Base-by-base conservation (phyloP, 108 stramenopile species). In the Fistulifera pelliculosa region DNA sequence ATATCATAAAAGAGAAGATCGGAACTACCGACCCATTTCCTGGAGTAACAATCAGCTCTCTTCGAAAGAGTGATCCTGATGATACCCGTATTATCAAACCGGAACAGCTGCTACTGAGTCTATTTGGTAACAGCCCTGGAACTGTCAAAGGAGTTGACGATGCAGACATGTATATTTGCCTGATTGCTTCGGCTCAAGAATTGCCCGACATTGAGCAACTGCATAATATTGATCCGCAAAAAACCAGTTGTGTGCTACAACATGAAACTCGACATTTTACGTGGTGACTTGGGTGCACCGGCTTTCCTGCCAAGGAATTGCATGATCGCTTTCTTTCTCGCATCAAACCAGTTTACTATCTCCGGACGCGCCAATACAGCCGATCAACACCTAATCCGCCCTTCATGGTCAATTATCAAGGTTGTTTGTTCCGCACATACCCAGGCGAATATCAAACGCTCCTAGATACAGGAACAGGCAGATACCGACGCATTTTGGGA, bases 341-440 rank as follows among this genome's bases (percentile, higher is more conserved):
- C 17, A 80, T 93, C 58, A 90, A 93, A 56, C 94, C 95, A 0
- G 80, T 83, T 19, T 96, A 96, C 65, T 89, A 87, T 55, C 64
- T 96, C 41, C 86, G 94, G 17, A 93, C 95, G n/a, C 74, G 94
- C 19, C 87, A 91, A 54, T 96, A 95, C 73, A 79, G 84, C 27
- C 75, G 90, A 51, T 76, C 74, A 16, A 80, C 79, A 2, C 61
- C 76, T 22, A 74, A 72, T 39, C 94, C 94, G 27, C 95, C 95
- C 7, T 96, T 93, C 68, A 71, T 96, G 26, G 61, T 96, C 38
- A 96, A 94, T 56, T 96, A 85, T 70, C 94, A 94, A 56, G 95
- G 95, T 41, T 90, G 90, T 39, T 57, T 94, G 42, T 96, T 96
- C 68, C 84, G 95, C 16, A 67, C 84, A 39, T 96, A 96, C 71